phyloP scores from a whole-genome alignment of 1,284 basidiomycete species.

The Leccinum pachyderme region DNA sequence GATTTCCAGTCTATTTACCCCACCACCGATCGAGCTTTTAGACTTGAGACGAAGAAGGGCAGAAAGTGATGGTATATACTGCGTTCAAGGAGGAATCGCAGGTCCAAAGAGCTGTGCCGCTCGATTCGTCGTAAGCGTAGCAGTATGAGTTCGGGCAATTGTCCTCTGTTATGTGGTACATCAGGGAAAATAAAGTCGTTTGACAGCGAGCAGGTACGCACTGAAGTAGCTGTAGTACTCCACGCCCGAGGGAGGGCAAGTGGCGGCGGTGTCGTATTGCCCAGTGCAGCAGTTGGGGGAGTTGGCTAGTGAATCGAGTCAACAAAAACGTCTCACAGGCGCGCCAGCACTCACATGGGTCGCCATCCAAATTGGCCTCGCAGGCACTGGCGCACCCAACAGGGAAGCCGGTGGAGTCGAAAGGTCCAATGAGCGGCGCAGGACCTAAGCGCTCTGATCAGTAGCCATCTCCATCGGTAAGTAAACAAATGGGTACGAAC shows the following conservation, averaged over 20 bases:
- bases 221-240: constrained; percentile 49
- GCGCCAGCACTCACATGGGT: constrained; percentile 35
- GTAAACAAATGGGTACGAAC: constrained; percentile 22
- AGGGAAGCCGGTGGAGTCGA: constrained; percentile 39
- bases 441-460: constrained; percentile 36
- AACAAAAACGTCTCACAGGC: neutral
- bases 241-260: constrained; percentile 45
- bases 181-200: neutral
- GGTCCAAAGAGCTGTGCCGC: constrained; percentile 41
- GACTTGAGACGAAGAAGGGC: constrained; percentile 22
- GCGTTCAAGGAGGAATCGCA: constrained; percentile 30
- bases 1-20: neutral
- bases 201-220: constrained; percentile 15
- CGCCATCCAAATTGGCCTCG: constrained; percentile 39
- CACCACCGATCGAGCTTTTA: neutral
- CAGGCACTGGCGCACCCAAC: constrained; percentile 55
- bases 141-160: constrained; percentile 45
- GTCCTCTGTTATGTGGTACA: constrained; percentile 26
- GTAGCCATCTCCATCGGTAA: neutral
- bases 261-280: constrained; percentile 36
- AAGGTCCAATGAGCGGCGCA: constrained; percentile 40
- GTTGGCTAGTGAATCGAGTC: constrained; percentile 24
- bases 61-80: constrained; percentile 44
- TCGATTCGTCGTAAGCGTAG: constrained; percentile 47
- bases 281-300: constrained; percentile 41